Evolutionary conservation across 1,284 basidiomycete species (phyloP), one percentile per base, ranked within the genome.

Genomic region (Puccinia horiana): DNA sequence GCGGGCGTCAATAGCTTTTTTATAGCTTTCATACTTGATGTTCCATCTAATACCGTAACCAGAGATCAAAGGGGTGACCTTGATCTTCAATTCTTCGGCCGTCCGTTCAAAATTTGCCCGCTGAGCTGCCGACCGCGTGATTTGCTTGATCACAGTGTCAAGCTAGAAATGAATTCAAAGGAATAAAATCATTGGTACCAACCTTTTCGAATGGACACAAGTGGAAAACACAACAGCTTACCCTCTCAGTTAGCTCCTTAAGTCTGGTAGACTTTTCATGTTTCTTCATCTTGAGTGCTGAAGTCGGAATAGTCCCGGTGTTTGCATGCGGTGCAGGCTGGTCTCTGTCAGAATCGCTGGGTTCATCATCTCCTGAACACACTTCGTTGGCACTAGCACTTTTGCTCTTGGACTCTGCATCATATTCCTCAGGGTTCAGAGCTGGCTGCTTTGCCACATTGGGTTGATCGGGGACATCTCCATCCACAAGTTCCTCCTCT

Each of bases 1-100:
- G 5, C 49, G 49, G 4, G 20, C 49, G 4, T 11, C 18, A 52
- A n/a, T n/a, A n/a, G n/a, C n/a, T n/a, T n/a, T n/a, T n/a, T n/a
- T n/a, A 52, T 63, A 37, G 20, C 61, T 63, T 29, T 63, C n/a
- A n/a, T 63, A 63, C 32, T 29, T 63, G 26, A 63, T 63, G 32
- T 63, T 63, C 26, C 61, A 63, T 63, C 29, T 16, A 32, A 63
- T 37, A 32, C 61, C 35, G n/a, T 63, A 63, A 32, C 61, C 61
- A 14, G 61, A 12, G 6, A 63, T 63, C 61, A 63, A 63, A 37
- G 61, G 35, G 14, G 26, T 52, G 12, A 12, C 49, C 49, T 52
- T 52, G 49, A 12, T 12, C 12, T 52, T 52, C 12, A 52, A 23
- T 52, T 52, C 23, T 12, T 52, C 12, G 49, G 49, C 12, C 23